Evolutionary conservation across 805 yeast species (phyloP).

Genomic region (Barnettozyma botsteinii): DNA sequence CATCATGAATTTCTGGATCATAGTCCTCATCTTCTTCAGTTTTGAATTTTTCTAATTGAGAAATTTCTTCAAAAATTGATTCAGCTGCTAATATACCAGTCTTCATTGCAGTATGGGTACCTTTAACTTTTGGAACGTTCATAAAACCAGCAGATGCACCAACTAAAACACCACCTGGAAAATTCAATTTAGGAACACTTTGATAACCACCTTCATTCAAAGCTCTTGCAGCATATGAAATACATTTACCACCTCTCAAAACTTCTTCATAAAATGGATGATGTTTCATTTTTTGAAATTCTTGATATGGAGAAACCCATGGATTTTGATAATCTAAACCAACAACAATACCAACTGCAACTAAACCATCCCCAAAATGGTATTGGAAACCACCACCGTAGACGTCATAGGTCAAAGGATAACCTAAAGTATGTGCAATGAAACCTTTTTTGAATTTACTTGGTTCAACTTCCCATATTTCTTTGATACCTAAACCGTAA

Average conservation of each 20-base stretch:
- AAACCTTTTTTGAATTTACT: conserved; percentile 75
- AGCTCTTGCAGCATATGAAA: conserved; percentile 93
- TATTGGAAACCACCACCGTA: conserved; percentile 98
- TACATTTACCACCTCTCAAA: conserved; percentile 84
- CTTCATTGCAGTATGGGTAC: conserved; percentile 96
- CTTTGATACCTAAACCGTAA: conserved; percentile 93
- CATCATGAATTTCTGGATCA: conserved; percentile 36
- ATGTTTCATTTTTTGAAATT: conserved; percentile 88
- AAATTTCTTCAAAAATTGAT: conserved; percentile 51
- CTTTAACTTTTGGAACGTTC: conserved; percentile 96
- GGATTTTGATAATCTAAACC: conserved; percentile 96
- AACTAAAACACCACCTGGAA: conserved; percentile 94
- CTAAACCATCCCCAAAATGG: conserved; percentile 92
- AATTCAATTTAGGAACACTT: conserved; percentile 80
- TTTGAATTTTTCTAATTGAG: conserved; percentile 35
- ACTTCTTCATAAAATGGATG: conserved; percentile 79
- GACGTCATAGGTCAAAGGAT: conserved; percentile 63
- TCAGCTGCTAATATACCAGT: conserved; percentile 96
- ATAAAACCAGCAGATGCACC: conserved; percentile 97
- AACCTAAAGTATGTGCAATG: conserved; percentile 86
- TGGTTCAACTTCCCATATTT: conserved; percentile 92
- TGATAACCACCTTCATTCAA: conserved; percentile 96
- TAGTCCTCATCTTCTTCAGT: conserved; percentile 38
- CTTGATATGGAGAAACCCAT: conserved; percentile 91
- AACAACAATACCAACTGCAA: conserved; percentile 87